Evolutionary conservation across 768 basidiomycete species (phyloP), one percentile per base, ranked within the genome.

Genomic region (Podaxis rugospora): DNA sequence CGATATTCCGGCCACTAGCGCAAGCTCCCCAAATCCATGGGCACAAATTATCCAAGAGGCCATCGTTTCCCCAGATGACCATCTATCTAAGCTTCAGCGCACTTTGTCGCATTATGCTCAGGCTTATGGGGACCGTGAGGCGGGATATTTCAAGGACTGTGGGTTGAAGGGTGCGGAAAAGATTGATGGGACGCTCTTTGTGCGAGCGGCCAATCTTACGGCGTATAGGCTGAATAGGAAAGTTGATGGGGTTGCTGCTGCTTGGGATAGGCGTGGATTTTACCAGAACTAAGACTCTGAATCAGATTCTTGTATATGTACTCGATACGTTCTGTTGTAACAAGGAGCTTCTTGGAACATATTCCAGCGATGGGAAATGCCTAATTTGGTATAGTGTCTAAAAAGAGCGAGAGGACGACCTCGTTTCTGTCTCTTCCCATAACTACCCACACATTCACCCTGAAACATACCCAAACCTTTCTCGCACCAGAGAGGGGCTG

Each of bases 151-250:
- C 18, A 52, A 53, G 28, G 40, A 60, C 0, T 75, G 74, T 9
- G 72, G 79, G 52, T 69, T 85, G 27, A 72, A 77, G 32, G 84
- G 79, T 23, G 77, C 74, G 7, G 80, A 80, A 46, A 62, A 72
- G 52, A 64, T 78, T 14, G 88, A 88, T 66, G 86, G 87, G 6
- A 81, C 81, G 11, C 62, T 89, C 37, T 89, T 89, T 67, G 64
- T 86, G 32, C 74, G 86, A 40, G 73, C 74, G 0, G 86, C 86
- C 6, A 79, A 78, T 58, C 63, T 85, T 64, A 80, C 81, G 10
- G 74, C 75, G 27, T 72, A 78, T 57, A 69, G 75, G 51, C 72
- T 73, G 35, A 54, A 49, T 47, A 36, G 32, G 28, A 23, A 25
- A 10, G 3, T 25, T 1, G 28, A 14, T 7, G 52, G 42, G 5